phyloP scores from a whole-genome alignment of 768 basidiomycete genomes.

The Hydnum rufescens region DNA sequence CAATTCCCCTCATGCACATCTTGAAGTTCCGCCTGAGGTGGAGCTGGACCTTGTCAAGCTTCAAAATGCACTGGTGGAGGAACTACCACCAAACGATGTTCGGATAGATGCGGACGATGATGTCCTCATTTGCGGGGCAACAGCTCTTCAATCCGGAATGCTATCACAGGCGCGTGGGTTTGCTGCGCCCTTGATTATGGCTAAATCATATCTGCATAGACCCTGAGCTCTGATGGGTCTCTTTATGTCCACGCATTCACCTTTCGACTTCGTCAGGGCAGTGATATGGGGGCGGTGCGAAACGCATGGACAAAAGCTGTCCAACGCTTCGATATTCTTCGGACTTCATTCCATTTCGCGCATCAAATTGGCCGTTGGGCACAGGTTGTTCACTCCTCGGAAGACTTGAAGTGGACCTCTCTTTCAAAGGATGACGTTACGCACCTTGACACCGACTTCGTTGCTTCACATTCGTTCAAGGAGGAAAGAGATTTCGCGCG shows the following conservation, averaged over 20 bases:
- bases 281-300: constrained; percentile 17
- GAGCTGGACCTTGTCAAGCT: neutral
- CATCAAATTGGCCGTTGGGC: constrained; percentile 18
- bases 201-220: neutral
- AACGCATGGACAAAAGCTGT: constrained; percentile 22
- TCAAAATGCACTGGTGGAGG: neutral
- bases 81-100: constrained; percentile 12
- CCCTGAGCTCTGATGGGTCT: neutral
- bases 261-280: constrained; percentile 10
- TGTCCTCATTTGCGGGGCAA: constrained; percentile 23
- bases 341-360: constrained; percentile 30
- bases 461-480: neutral
- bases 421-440: neutral
- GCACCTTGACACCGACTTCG: neutral
- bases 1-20: neutral
- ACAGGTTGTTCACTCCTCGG: constrained; percentile 16
- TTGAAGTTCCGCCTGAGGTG: neutral
- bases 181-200: neutral
- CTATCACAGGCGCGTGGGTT: constrained; percentile 24
- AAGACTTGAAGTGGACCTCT: neutral
- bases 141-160: constrained; percentile 30
- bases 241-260: constrained; percentile 20
- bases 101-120: constrained; percentile 20
- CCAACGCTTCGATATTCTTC: constrained; percentile 21
- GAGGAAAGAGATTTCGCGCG: neutral